Percentiles rank a stretch among this genome's conserved stretches.
Conservation (phyloP, 345 rosid species). For the Camelina sativa region DNA sequence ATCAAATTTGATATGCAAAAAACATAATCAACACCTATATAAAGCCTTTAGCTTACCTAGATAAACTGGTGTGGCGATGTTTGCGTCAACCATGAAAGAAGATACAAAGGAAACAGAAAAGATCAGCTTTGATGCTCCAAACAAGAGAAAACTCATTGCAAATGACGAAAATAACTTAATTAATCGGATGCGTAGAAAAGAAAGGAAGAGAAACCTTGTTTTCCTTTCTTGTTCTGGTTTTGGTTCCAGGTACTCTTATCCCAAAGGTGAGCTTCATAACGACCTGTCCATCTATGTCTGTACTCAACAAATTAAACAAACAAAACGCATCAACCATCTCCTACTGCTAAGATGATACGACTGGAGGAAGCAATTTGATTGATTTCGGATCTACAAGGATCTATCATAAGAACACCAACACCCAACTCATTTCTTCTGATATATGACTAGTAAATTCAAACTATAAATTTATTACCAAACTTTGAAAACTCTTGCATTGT, state of each 20-base stretch:
- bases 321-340: slow-evolving; percentile 27
- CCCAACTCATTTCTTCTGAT: not conserved
- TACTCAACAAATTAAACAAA: slow-evolving; percentile 20
- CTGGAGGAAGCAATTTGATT: no score
- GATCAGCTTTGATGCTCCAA: slow-evolving; percentile 46
- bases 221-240: slow-evolving; percentile 97
- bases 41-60: slow-evolving; percentile 64
- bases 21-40: slow-evolving; percentile 22
- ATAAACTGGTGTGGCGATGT: slow-evolving; percentile 64
- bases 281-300: slow-evolving; percentile 99
- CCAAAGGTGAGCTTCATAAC: slow-evolving; percentile 99
- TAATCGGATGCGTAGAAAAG: slow-evolving; percentile 1
- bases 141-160: slow-evolving; percentile 12
- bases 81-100: slow-evolving; percentile 47
- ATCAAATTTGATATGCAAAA: slow-evolving; percentile 5
- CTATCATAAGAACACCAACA: not conserved
- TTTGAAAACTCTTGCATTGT: not conserved
- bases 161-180: not conserved
- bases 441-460: not conserved
- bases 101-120: slow-evolving; percentile 35
- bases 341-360: not conserved
- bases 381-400: no score
- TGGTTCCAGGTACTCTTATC: slow-evolving; percentile 99
- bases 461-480: not conserved
- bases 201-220: slow-evolving; percentile 70